Percentiles rank a stretch among this genome's conserved stretches.
Conservation (phyloP, 2,329 filamentous ascomycete genomes). For the Colletotrichum horii region DNA sequence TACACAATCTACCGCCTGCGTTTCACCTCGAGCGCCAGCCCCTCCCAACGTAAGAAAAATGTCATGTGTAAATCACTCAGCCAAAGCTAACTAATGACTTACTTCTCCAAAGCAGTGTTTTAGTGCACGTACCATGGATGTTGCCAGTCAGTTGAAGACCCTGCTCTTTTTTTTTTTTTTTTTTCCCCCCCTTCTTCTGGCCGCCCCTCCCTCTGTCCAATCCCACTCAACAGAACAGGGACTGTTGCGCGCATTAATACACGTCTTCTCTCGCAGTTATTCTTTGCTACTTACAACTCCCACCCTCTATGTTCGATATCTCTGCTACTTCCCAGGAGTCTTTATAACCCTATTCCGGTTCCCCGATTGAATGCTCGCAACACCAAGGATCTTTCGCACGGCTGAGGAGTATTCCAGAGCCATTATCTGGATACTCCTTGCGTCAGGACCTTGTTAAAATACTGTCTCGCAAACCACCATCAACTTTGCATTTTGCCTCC, state of each 20-base stretch:
- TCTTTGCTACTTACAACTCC: not conserved
- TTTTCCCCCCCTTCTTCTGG: not conserved
- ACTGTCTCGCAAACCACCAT: not conserved
- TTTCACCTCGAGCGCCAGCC: not conserved
- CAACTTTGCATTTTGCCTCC: not conserved
- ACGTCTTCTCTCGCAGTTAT: not conserved
- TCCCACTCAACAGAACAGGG: not conserved
- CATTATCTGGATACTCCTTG: constrained; percentile 66
- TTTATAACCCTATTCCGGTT: not conserved
- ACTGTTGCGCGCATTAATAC: constrained; percentile 11
- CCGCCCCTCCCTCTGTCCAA: not conserved
- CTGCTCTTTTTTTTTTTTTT: not conserved
- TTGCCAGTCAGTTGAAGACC: not conserved
- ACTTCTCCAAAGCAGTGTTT: not conserved
- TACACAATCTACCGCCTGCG: not conserved
- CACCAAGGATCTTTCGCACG: constrained; percentile 47
- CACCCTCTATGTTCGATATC: not conserved
- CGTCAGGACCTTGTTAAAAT: constrained; percentile 54
- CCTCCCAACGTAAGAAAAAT: not conserved
- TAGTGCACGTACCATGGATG: not conserved
- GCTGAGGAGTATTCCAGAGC: constrained; percentile 67
- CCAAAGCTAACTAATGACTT: not conserved
- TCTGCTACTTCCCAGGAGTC: not conserved
- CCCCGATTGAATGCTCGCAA: constrained; percentile 12
- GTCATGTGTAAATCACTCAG: not conserved